These are phyloP conservation scores for Phallus indusiatus DNA, from an alignment of 768 basidiomycete species.

Conservation along the genomic window DNA sequence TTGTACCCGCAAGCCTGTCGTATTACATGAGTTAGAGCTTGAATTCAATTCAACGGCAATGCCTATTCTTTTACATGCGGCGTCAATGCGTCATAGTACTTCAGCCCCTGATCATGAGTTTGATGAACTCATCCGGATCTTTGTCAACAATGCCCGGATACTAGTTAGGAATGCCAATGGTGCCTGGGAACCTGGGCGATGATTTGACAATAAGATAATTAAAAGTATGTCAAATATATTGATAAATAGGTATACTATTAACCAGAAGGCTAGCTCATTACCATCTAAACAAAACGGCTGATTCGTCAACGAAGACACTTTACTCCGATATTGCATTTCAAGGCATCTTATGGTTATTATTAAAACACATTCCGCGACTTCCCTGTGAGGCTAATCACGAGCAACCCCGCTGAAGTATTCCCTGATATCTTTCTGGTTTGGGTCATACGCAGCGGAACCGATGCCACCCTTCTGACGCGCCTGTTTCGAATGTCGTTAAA, in stretches of 20 bases:
- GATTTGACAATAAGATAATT: background rate
- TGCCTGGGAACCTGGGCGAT: background rate
- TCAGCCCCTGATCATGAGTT: conserved; percentile 59
- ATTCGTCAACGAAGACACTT: no score
- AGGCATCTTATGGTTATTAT: no score
- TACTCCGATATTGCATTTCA: no score
- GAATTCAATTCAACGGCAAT: conserved; percentile 54
- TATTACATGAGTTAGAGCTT: conserved; percentile 82
- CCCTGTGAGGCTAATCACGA: background rate
- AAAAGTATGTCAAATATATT: background rate
- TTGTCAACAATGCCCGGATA: conserved; percentile 90
- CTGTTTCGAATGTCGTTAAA: conserved; percentile 18
- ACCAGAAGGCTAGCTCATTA: no score
- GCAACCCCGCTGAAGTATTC: conserved; percentile 51
- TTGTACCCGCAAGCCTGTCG: conserved; percentile 35
- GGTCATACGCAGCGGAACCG: conserved; percentile 60
- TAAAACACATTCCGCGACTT: background rate
- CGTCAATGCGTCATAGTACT: conserved; percentile 42
- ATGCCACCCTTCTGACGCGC: conserved; percentile 71
- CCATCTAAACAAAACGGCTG: no score
- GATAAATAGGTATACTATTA: no score
- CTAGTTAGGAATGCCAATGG: conserved; percentile 61
- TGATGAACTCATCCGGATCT: conserved; percentile 85
- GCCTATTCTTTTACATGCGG: conserved; percentile 61
- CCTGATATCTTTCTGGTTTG: conserved; percentile 65